Evolutionary conservation across 1,284 basidiomycete species (phyloP).

Genomic region (Apiotrichum mycotoxinovorans): DNA sequence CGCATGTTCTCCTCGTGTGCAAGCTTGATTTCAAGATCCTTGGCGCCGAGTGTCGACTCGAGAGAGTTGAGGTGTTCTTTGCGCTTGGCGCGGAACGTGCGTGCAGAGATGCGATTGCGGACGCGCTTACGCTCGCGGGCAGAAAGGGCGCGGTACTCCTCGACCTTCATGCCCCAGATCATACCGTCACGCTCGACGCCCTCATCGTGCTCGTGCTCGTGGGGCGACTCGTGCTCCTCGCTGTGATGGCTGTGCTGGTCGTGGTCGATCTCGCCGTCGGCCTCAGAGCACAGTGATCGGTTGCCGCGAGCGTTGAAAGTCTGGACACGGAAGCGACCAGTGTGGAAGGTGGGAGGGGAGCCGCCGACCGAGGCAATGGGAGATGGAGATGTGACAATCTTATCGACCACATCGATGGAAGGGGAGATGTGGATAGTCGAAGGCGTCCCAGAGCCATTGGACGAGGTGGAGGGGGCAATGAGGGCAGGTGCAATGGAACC

Average conservation of each 20-base stretch:
- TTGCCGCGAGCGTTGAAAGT: not conserved
- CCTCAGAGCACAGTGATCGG: conserved; percentile 33
- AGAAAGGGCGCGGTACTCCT: conserved; percentile 43
- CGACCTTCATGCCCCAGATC: conserved; percentile 52
- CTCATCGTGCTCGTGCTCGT: conserved; percentile 44
- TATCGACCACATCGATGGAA: conserved; percentile 34
- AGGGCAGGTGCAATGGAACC: conserved; percentile 35
- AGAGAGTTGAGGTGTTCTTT: conserved; percentile 47
- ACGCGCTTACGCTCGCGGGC: conserved; percentile 49
- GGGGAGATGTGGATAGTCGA: conserved; percentile 18
- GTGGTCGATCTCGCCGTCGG: conserved; percentile 24
- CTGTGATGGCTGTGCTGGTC: conserved; percentile 12
- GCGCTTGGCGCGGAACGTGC: conserved; percentile 49
- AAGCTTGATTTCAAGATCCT: conserved; percentile 43
- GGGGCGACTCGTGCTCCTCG: conserved; percentile 4
- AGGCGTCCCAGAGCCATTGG: not conserved
- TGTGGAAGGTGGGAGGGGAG: conserved; percentile 6
- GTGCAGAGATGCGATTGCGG: conserved; percentile 48
- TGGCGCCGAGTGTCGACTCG: conserved; percentile 38
- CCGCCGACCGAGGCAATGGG: conserved; percentile 6
- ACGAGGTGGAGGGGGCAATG: conserved; percentile 12
- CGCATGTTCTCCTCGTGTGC: conserved; percentile 41
- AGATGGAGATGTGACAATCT: conserved; percentile 24
- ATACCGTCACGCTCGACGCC: conserved; percentile 50
- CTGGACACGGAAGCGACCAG: not conserved